A percentile compares a stretch with the other conserved stretches of the same genome.
phyloP scores from a whole-genome alignment of 371 early-diverging fungal genomes.

The Massospora cicadina region DNA sequence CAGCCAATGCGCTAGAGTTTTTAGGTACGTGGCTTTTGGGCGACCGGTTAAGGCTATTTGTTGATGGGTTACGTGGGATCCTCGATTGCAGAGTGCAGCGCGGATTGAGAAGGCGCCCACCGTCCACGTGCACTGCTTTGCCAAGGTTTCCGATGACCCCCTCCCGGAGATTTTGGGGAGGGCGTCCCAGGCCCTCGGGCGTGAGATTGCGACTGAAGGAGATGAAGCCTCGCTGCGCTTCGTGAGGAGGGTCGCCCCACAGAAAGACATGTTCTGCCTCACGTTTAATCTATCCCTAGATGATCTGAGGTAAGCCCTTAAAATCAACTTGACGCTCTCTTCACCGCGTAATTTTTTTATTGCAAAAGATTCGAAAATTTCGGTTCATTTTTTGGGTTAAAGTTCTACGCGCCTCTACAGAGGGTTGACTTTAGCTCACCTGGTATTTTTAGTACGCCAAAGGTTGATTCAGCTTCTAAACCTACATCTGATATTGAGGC shows the following conservation, averaged over 20 bases:
- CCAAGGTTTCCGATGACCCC: constrained; percentile 46
- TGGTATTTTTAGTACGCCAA: too few species aligned
- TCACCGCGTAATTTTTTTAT: too few species aligned
- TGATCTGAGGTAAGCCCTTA: constrained; percentile 9
- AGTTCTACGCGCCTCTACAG: too few species aligned
- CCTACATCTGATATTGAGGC: too few species aligned
- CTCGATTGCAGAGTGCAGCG: constrained; percentile 30
- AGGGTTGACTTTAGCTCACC: too few species aligned
- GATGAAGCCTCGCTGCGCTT: constrained; percentile 33
- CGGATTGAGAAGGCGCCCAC: constrained; percentile 34
- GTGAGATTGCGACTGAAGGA: constrained; percentile 18
- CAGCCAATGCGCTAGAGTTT: constrained; percentile 91
- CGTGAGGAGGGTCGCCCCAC: constrained; percentile 91
- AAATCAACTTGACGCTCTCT: too few species aligned
- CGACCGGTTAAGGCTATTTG: neutral
- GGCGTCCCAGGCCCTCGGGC: constrained; percentile 3
- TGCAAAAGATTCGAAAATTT: too few species aligned
- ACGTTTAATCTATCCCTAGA: constrained; percentile 52
- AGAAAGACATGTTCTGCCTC: constrained; percentile 94
- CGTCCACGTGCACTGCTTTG: constrained; percentile 91
- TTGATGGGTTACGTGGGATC: constrained; percentile 52
- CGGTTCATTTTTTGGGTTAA: too few species aligned
- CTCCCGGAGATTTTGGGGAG: constrained; percentile 48
- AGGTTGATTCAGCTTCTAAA: too few species aligned
- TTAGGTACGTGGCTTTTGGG: constrained; percentile 31